Evolutionary conservation across 768 basidiomycete genomes (phyloP).

Genomic region (Daedalea quercina): DNA sequence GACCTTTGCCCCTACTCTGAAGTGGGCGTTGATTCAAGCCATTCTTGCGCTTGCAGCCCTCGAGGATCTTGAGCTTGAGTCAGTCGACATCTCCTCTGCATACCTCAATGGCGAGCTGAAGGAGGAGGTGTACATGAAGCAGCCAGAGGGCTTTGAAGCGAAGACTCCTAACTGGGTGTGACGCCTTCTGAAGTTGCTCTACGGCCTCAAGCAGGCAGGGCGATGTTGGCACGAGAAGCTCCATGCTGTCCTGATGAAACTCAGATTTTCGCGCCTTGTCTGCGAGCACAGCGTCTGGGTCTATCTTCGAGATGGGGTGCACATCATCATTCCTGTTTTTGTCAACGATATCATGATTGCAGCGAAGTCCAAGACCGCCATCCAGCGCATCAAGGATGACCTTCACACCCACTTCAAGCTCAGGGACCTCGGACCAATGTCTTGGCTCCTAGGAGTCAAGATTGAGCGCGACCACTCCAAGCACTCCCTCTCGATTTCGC

Average conservation of each 20-base stretch:
- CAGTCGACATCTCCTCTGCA: constrained; percentile 20
- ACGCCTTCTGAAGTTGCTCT: constrained; percentile 26
- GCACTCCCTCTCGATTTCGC: constrained; percentile 13
- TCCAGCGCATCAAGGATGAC: constrained; percentile 1
- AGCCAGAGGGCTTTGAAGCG: constrained; percentile 18
- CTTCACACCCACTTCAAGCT: background rate
- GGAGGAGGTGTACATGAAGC: constrained; percentile 23
- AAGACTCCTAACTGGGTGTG: constrained; percentile 6
- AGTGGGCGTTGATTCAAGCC: constrained; percentile 15
- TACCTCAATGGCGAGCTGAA: constrained; percentile 25
- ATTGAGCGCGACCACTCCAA: constrained; percentile 4
- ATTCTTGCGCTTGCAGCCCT: constrained; percentile 20
- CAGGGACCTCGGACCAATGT: background rate
- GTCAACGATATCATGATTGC: constrained; percentile 27
- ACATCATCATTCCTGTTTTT: constrained; percentile 4
- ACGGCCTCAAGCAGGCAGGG: constrained; percentile 37
- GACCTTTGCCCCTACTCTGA: constrained; percentile 24
- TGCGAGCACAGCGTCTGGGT: constrained; percentile 22
- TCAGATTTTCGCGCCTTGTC: constrained; percentile 17
- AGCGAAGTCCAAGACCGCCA: constrained; percentile 13
- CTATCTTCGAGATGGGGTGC: background rate
- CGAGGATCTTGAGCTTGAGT: constrained; percentile 19
- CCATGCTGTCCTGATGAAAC: constrained; percentile 11
- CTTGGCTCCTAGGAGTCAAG: constrained; percentile 7
- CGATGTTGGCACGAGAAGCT: constrained; percentile 32